Base-by-base conservation (phyloP, 805 yeast genomes). In the Cyberlindnera samutprakarnensis region DNA sequence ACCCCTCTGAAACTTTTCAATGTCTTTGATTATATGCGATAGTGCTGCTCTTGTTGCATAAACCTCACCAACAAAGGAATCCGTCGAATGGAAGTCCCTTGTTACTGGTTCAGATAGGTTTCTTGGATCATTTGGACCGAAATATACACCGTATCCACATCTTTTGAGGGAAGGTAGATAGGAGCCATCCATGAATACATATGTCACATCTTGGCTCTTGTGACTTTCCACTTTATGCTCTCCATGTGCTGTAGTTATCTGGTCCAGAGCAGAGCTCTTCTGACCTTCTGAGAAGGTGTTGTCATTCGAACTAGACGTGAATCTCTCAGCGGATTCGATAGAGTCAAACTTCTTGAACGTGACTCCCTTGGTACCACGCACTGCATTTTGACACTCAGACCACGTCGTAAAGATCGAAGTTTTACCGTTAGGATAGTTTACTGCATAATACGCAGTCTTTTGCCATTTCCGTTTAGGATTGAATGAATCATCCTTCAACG, bases 41-140 rank as follows among this genome's bases (percentile, higher is more conserved):
- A 82, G 49, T 0, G 92, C 94, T 21, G 62, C 62, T 5, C 57
- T 49, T 14, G 82, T 65, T 0, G 94, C 96, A 11, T 60, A 53
- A 9, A 87, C 66, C 54, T 88, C 96, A 1, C 94, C 92, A 25
- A 84, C 58, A 42, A 83, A 87, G 45, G 86, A 87, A 2, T 95
- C 84, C 21, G 78, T 86, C 4, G 47, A 47, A 3, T 18, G 12
- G 3, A 51, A 53, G 2, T 61, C 65, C n/a, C n/a, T n/a, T 2
- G n/a, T 25, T 17, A 85, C 59, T 0, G 78, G 72, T 5, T 63
- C 72, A 0, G 78, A 62, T 8, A 64, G 57, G 50, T 81, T 82
- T 27, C 80, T 54, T 2, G 64, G 37, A 45, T 77, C 80, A 22
- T 54, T 47, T 0, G 43, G 57, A 0, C 86, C 88, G 51, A 68